phyloP scores from a whole-genome alignment of 257 asterid genomes.

The Nicotiana tomentosiformis region DNA sequence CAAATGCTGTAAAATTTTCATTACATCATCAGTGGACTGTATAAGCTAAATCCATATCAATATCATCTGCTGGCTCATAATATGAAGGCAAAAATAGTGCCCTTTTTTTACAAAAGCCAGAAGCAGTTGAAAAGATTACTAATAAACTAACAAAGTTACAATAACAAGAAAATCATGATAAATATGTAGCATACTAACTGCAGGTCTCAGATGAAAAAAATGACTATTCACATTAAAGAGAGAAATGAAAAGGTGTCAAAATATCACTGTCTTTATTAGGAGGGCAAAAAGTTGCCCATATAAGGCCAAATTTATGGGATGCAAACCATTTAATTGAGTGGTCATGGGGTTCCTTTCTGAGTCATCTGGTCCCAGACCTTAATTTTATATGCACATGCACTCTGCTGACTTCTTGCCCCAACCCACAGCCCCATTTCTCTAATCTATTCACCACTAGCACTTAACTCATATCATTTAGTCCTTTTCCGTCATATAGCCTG shows the following conservation, averaged over 20 bases:
- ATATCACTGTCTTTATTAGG: background rate
- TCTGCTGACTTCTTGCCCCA: background rate
- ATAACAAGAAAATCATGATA: background rate
- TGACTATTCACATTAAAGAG: background rate
- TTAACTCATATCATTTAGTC: too few relatives aligned
- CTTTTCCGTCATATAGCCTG: too few relatives aligned
- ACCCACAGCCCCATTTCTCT: background rate
- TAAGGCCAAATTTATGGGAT: background rate
- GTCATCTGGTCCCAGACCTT: background rate
- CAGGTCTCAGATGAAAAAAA: background rate
- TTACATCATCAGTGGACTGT: background rate
- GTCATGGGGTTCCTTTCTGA: background rate
- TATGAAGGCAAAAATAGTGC: background rate
- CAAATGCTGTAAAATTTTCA: background rate
- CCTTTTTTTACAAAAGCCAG: background rate
- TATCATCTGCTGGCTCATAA: background rate
- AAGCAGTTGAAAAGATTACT: too few relatives aligned
- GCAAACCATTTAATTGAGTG: conserved; percentile 3
- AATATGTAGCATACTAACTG: background rate
- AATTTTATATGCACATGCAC: background rate
- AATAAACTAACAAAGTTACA: too few relatives aligned
- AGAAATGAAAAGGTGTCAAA: background rate
- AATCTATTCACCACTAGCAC: background rate
- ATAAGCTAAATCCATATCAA: background rate
- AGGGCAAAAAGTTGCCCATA: background rate